Evolutionary conservation across 2,329 filamentous ascomycete genomes (phyloP).

Genomic region (Cladosporium sp.): DNA sequence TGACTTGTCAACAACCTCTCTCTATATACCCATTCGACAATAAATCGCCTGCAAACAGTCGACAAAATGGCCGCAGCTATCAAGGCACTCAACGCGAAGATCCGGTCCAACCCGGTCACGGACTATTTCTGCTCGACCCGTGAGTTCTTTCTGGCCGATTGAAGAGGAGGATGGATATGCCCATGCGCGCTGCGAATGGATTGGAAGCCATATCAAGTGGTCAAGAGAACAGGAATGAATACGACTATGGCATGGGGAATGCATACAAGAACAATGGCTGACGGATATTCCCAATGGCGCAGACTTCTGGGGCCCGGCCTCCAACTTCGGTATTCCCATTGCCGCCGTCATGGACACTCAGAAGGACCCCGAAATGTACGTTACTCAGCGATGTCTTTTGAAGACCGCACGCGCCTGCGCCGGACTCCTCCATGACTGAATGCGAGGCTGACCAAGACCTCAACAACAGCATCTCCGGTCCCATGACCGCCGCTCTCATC

Average conservation of each 20-base stretch:
- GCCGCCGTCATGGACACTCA: constrained; percentile 52
- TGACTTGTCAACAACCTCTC: neutral
- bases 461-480: constrained; percentile 56
- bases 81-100: constrained; percentile 51
- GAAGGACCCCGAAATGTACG: constrained; percentile 51
- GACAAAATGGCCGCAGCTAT: constrained; percentile 48
- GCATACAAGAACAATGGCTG: constrained; percentile 4
- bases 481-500: constrained; percentile 58
- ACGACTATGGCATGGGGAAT: neutral
- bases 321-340: constrained; percentile 52
- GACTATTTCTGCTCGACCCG: constrained; percentile 53
- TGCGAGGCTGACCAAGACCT: constrained; percentile 6
- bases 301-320: constrained; percentile 52
- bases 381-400: neutral
- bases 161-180: constrained; percentile 5
- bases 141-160: constrained; percentile 34
- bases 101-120: constrained; percentile 46
- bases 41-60: constrained; percentile 10
- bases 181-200: neutral
- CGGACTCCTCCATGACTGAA: neutral
- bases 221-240: neutral
- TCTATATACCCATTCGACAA: constrained; percentile 9
- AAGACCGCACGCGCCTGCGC: neutral
- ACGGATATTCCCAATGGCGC: constrained; percentile 37
- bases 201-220: neutral